Base-by-base conservation (phyloP, 345 rosid genomes). In the Arabidopsis arenosa region DNA sequence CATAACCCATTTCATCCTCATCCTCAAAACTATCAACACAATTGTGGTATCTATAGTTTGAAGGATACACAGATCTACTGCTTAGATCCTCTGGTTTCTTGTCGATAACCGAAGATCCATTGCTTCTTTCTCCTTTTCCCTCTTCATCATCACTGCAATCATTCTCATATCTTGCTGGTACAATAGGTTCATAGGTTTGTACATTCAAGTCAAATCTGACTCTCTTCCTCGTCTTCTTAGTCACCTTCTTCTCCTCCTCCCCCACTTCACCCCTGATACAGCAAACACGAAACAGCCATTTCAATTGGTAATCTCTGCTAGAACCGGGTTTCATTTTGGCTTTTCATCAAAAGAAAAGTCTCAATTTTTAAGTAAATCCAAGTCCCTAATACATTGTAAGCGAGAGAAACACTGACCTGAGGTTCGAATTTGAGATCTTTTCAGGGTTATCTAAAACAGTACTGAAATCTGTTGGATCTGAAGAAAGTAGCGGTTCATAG, bases 141-240 rank as follows among this genome's bases (percentile, higher is more conserved):
- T 75, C 79, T 62, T 85, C 86, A 7, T 75, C 82, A 61, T 81
- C 87, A 45, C 82, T 83, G 73, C 59, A 86, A 35, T 53, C 63
- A 48, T 60, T 70, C 77, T 63, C 57, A 23, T 37, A 77, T 23
- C 57, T 49, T 8, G 77, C 66, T 37, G 77, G 80, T 21, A 72
- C 69, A 74, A 84, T 49, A 7, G 90, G 97, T 73, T 94, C 98
- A 55, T 87, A 94, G 39, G 89, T 82, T 66, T 74, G 88, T 14
- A 94, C 91, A 81, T 90, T 88, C 84, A 91, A 85, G 80, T 94
- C 82, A 36, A 94, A 92, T 61, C 96, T 85, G n/a, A 92, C 98
- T 81, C 84, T 92, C 80, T 92, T 94, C 77, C 79, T 80, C 40
- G 85, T 72, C 80, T 82, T 84, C 81, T 82, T 83, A 2, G 76